A percentile compares a stretch with the other conserved stretches of the same genome.
phyloP scores from a whole-genome alignment of 345 rosid genomes.

The Citrus maxima region DNA sequence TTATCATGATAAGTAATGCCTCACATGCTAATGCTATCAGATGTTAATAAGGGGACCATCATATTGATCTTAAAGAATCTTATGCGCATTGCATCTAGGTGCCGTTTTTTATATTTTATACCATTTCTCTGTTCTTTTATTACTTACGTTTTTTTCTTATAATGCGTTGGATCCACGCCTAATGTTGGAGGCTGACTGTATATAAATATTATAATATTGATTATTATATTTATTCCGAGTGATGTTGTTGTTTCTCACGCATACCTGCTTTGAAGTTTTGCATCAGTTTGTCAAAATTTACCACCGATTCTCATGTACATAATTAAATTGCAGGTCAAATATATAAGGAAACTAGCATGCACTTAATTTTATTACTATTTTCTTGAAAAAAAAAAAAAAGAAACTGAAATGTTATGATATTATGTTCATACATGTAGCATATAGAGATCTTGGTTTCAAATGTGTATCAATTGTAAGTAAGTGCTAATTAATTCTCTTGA shows the following conservation, averaged over 20 bases:
- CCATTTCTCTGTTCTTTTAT: neutral
- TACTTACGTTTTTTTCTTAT: neutral
- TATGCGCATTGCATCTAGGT: neutral
- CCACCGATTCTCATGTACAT: too few relatives aligned
- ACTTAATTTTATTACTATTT: neutral
- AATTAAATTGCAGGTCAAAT: neutral
- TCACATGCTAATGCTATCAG: neutral
- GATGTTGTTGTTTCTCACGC: neutral
- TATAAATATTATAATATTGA: neutral
- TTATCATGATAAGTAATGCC: neutral
- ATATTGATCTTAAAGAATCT: neutral
- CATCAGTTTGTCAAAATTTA: neutral
- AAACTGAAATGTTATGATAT: neutral
- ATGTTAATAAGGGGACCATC: neutral
- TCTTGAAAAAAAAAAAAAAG: neutral
- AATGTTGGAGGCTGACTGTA: neutral
- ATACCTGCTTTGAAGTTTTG: neutral
- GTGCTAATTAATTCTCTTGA: neutral
- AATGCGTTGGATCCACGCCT: neutral
- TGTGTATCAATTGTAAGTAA: too few relatives aligned
- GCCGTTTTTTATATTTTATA: neutral
- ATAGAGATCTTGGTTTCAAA: too few relatives aligned
- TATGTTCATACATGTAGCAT: too few relatives aligned
- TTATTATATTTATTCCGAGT: neutral
- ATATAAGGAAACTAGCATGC: neutral